phyloP scores from a whole-genome alignment of 2,329 filamentous ascomycete species.

The Knufia fluminis region DNA sequence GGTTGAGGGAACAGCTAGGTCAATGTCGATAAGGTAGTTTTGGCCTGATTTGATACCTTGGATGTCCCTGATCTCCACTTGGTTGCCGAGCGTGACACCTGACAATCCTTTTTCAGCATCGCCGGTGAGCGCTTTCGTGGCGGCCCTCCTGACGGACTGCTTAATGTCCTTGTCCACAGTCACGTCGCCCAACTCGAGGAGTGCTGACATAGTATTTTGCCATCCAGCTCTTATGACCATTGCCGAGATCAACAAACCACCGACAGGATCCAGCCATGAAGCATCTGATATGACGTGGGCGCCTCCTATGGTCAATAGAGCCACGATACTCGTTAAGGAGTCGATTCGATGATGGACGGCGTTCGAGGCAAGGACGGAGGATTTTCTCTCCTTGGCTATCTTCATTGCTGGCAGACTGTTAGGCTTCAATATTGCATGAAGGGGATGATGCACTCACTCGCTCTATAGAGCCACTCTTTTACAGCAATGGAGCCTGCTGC shows the following conservation, averaged over 20 bases:
- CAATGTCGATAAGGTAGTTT: slow-evolving; percentile 88
- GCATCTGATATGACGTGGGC: slow-evolving; percentile 80
- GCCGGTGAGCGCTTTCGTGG: slow-evolving; percentile 48
- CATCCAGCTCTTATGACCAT: slow-evolving; percentile 88
- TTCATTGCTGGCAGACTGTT: slow-evolving; percentile 63
- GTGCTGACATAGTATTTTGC: slow-evolving; percentile 70
- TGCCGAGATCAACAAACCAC: slow-evolving; percentile 81
- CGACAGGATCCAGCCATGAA: slow-evolving; percentile 88
- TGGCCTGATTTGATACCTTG: slow-evolving; percentile 92
- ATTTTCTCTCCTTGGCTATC: slow-evolving; percentile 85
- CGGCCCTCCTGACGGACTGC: slow-evolving; percentile 58
- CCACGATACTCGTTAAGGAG: slow-evolving; percentile 88
- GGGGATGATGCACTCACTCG: slow-evolving; percentile 57
- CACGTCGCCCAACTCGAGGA: slow-evolving; percentile 85
- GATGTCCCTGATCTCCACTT: slow-evolving; percentile 65
- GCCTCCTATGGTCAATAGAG: slow-evolving; percentile 76
- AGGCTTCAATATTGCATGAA: slow-evolving; percentile 2
- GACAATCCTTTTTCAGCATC: slow-evolving; percentile 19
- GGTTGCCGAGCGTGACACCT: slow-evolving; percentile 42
- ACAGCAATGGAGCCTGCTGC: slow-evolving; percentile 80
- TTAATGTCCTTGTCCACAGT: slow-evolving; percentile 80
- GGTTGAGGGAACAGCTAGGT: slow-evolving; percentile 65
- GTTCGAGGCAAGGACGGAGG: slow-evolving; percentile 90
- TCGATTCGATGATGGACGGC: slow-evolving; percentile 95
- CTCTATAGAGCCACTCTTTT: slow-evolving; percentile 95